Percentiles rank a stretch among this genome's conserved stretches.
These are phyloP conservation scores for Suhomyces prunicola DNA, from an alignment of 805 yeast genomes.

Conservation along the genomic window DNA sequence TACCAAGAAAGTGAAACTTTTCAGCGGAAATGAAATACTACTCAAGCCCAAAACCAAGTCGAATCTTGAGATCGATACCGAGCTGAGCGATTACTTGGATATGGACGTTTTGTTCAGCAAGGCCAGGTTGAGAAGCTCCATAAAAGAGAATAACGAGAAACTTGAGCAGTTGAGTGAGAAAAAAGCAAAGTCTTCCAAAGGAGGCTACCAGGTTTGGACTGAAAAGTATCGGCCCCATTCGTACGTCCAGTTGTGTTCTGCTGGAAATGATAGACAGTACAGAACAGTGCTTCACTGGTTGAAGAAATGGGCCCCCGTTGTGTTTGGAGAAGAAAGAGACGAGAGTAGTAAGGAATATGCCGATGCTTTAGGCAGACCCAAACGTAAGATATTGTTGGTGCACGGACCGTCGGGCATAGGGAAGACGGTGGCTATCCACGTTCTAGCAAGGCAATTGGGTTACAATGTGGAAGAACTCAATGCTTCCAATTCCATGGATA, in stretches of 20 bases:
- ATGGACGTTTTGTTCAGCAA: conserved; percentile 12
- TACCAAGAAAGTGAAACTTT: conserved; percentile 9
- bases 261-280: conserved; percentile 44
- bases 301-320: conserved; percentile 34
- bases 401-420: conserved; percentile 96
- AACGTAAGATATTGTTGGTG: conserved; percentile 61
- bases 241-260: conserved; percentile 38
- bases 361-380: conserved; percentile 37
- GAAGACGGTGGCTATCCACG: conserved; percentile 84
- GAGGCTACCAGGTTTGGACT: conserved; percentile 29
- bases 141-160: conserved; percentile 4
- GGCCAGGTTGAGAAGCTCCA: conserved; percentile 8
- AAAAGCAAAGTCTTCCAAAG: not conserved
- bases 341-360: conserved; percentile 6
- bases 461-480: conserved; percentile 80
- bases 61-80: not conserved
- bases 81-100: conserved; percentile 6
- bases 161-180: not conserved
- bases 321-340: conserved; percentile 23
- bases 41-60: conserved; percentile 7
- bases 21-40: conserved; percentile 7
- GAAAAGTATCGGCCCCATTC: conserved; percentile 38
- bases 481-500: conserved; percentile 53
- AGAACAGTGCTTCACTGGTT: conserved; percentile 40
- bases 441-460: conserved; percentile 77